These are phyloP conservation scores for Cadophora luteo-olivacea DNA, from an alignment of 2,329 filamentous ascomycete species.

Conservation along the genomic window DNA sequence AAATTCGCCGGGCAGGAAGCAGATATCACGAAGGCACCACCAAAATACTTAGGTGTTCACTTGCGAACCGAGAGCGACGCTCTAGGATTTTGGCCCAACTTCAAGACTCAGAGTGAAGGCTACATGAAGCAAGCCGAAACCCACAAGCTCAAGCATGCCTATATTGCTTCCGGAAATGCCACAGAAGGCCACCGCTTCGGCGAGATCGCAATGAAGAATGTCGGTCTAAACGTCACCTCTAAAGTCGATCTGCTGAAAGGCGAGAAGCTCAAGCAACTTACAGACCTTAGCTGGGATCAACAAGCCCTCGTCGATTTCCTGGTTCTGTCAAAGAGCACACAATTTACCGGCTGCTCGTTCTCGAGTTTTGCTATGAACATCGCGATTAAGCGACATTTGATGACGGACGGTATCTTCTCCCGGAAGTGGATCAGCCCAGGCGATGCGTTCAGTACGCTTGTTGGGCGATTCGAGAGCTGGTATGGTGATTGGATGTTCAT, in stretches of 20 bases:
- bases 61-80: conserved; percentile 56
- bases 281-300: conserved; percentile 54
- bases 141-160: conserved; percentile 48
- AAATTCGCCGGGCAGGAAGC: conserved; percentile 45
- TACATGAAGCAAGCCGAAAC: conserved; percentile 48
- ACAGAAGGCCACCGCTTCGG: conserved; percentile 51
- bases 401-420: conserved; percentile 43
- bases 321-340: conserved; percentile 52
- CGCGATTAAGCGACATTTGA: conserved; percentile 53
- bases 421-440: conserved; percentile 52
- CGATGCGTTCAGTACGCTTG: conserved; percentile 51
- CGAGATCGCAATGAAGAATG: conserved; percentile 43
- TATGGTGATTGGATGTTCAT: conserved; percentile 58
- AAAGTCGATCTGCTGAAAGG: conserved; percentile 52
- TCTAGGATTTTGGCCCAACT: conserved; percentile 54
- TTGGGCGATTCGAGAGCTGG: conserved; percentile 53
- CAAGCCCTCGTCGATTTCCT: conserved; percentile 58
- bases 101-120: conserved; percentile 49
- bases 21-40: conserved; percentile 24
- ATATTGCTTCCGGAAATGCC: conserved; percentile 54
- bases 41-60: conserved; percentile 50
- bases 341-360: conserved; percentile 54
- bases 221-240: conserved; percentile 49
- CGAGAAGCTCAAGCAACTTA: conserved; percentile 46
- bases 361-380: conserved; percentile 57